Base-by-base conservation (phyloP, 495 filamentous ascomycete species). In the Sabuloglossum arenarium region DNA sequence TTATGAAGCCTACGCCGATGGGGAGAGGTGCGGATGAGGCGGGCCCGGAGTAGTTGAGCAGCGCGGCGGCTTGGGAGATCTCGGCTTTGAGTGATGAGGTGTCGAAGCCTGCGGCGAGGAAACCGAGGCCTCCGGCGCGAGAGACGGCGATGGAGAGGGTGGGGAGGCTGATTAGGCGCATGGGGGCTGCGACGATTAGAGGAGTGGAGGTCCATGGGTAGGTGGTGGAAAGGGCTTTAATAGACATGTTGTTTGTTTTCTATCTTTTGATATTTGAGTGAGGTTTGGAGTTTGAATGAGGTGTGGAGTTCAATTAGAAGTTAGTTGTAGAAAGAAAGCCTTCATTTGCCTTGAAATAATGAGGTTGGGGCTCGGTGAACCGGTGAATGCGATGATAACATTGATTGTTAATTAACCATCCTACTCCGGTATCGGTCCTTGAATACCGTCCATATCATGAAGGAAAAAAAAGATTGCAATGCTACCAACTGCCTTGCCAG, bases 161-260 rank as follows among this genome's bases (percentile, higher is more conserved):
- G 14, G 79, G 72, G 4, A 78, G 75, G 6, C 84, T 71, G 61
- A 86, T 78, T 28, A 82, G 67, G 45, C 80, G 76, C 83, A 91
- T 88, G 5, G 86, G 86, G 0, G 84, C 85, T 56, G 71, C 65
- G 56, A 78, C 68, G 24, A 91, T 73, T 45, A 88, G 70, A 0
- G 86, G 84, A 12, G 62, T 56, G 1, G 70, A 58, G 28, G 69
- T 74, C 81, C 82, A 88, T 59, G 84, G 79, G 62, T 85, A 90
- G 1, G 28, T 12, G 10, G 11, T 31, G 12, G 30, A 3, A 19
- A 51, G 47, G 16, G 39, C 16, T 21, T 19, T 12, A 29, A 30
- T 19, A 19, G 47, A 51, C 47, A 51, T 27, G 34, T 39, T 39
- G 34, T 16, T 39, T 39, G 34, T 8, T 28, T n/a, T n/a, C 47